Percentiles rank a stretch among this genome's conserved stretches.
Conservation (phyloP, 2,329 filamentous ascomycete genomes). For the Plenodomus biglobosus region DNA sequence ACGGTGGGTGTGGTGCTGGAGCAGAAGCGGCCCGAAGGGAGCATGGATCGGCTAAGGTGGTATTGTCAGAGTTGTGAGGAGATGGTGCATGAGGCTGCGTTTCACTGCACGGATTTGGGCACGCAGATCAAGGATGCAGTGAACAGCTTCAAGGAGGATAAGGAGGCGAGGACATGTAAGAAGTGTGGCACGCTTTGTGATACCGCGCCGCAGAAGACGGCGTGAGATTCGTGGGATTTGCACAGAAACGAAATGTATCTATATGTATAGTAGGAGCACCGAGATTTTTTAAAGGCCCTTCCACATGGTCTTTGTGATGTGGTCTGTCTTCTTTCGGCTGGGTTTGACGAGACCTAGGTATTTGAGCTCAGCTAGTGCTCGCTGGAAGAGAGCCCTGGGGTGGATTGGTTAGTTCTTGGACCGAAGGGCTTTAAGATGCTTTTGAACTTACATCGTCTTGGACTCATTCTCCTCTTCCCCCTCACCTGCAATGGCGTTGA, state of each 20-base stretch:
- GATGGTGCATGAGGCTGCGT: conserved; percentile 81
- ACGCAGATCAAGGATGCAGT: conserved; percentile 94
- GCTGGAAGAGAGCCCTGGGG: conserved; percentile 73
- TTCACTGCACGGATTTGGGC: conserved; percentile 87
- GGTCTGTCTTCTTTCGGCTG: conserved; percentile 89
- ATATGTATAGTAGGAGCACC: conserved; percentile 4
- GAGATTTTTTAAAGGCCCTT: conserved; percentile 64
- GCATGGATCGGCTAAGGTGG: conserved; percentile 82
- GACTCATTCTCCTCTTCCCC: conserved; percentile 50
- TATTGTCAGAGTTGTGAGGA: conserved; percentile 74
- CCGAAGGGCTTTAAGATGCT: not conserved
- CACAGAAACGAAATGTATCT: conserved; percentile 7
- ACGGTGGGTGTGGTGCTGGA: conserved; percentile 95
- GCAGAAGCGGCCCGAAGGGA: conserved; percentile 70
- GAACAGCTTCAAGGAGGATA: conserved; percentile 72
- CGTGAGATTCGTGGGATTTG: conserved; percentile 4
- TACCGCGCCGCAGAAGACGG: conserved; percentile 57
- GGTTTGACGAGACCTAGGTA: conserved; percentile 84
- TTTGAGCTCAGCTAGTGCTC: conserved; percentile 79
- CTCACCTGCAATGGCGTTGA: conserved; percentile 63
- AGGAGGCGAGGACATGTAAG: conserved; percentile 71
- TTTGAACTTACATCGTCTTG: conserved; percentile 49
- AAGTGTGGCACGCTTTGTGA: conserved; percentile 77
- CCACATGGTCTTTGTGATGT: conserved; percentile 80
- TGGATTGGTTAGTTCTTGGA: conserved; percentile 4